Conservation (phyloP, 352 stramenopile genomes). For the Globisporangium radiosum region DNA sequence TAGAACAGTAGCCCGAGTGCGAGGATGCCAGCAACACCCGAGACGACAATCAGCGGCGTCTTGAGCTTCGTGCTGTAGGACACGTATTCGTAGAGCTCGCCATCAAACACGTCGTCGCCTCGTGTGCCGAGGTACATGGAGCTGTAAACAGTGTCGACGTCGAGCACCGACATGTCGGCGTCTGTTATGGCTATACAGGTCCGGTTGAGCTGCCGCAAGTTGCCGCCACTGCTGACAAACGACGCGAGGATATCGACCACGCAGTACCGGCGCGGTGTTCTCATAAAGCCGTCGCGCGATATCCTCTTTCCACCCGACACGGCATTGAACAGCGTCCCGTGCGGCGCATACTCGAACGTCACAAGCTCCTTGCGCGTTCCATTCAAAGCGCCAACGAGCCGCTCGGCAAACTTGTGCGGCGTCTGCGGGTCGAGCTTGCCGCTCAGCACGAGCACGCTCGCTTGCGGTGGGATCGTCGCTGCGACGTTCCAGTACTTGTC, state of each 20-base stretch:
- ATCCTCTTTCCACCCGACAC: not conserved
- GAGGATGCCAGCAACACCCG: not conserved
- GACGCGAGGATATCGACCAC: not conserved
- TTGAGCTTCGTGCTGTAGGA: not conserved
- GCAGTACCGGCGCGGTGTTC: not conserved
- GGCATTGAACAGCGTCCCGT: slow-evolving; percentile 25
- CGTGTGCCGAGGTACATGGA: not conserved
- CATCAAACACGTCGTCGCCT: not conserved
- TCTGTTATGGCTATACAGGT: not conserved
- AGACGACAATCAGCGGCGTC: not conserved
- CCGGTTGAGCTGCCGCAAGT: not conserved
- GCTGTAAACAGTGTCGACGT: not conserved
- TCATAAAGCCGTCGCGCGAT: not conserved
- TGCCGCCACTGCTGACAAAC: not conserved
- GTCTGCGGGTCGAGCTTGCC: slow-evolving; percentile 45
- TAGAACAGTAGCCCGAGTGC: not conserved
- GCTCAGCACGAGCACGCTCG: slow-evolving; percentile 43
- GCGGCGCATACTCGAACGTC: slow-evolving; percentile 33
- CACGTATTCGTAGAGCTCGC: not conserved
- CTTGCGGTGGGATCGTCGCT: slow-evolving; percentile 24
- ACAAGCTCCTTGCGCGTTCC: slow-evolving; percentile 34
- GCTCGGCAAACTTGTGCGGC: slow-evolving; percentile 40
- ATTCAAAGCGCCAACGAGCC: slow-evolving; percentile 22
- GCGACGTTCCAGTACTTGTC: slow-evolving; percentile 46
- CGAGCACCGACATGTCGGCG: not conserved